Percentiles rank a stretch among this genome's conserved stretches.
These are phyloP conservation scores for Paspalum vaginatum DNA, from an alignment of 176 grass and related monocot species.

Conservation along the genomic window DNA sequence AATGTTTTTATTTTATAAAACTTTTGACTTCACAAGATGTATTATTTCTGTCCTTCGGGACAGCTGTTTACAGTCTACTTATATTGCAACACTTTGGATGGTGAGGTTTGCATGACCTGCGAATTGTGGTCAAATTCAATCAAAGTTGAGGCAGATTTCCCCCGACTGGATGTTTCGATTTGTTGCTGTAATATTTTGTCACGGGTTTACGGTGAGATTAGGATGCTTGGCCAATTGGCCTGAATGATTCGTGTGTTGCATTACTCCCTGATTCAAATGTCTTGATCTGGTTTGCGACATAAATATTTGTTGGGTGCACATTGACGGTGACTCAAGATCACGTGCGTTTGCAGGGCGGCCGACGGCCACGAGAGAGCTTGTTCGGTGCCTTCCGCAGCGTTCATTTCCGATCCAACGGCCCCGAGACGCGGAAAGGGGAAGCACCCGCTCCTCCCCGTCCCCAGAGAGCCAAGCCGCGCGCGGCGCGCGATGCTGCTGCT, in stretches of 20 bases:
- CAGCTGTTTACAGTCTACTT: neutral
- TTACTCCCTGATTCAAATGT: neutral
- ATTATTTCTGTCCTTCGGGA: neutral
- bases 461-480: too few species aligned
- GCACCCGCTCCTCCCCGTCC: neutral
- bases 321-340: neutral
- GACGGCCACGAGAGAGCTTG: neutral
- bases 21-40: neutral
- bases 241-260: neutral
- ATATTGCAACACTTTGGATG: too few species aligned
- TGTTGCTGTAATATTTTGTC: neutral
- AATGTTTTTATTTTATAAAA: neutral
- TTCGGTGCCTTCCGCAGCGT: neutral
- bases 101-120: too few species aligned
- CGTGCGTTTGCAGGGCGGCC: neutral
- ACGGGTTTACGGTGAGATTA: neutral
- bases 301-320: too few species aligned
- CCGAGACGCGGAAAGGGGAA: neutral
- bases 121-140: neutral
- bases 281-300: neutral
- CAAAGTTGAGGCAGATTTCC: neutral
- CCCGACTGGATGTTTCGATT: neutral
- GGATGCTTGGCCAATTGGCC: too few species aligned
- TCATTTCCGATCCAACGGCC: slow-evolving; percentile 17
- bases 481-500: slow-evolving; percentile 17